Evolutionary conservation across 345 rosid genomes (phyloP), one percentile per base, ranked within the genome.

Genomic region (Geranium rotundifolium): DNA sequence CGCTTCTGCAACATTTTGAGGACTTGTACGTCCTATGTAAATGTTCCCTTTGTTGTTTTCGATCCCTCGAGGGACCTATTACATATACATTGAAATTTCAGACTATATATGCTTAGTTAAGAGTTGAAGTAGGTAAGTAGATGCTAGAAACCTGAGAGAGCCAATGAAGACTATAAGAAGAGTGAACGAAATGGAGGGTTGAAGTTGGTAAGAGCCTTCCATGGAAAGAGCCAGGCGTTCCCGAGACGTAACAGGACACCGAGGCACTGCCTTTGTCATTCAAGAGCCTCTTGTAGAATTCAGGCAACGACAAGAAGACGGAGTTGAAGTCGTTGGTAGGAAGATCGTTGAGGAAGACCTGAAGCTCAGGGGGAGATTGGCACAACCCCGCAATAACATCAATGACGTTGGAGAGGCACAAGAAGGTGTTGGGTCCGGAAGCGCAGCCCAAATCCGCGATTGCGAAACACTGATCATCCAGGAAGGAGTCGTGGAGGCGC

Each of bases 361-460:
- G n/a, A n/a, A n/a, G 5, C 10, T 41, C 50, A 41, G 50, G 50
- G 50, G 50, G 9, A 41, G 9, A 41, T 9, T 41, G 50, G 50
- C 7, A 41, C 7, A 41, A 2, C 7, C 14, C 7, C 14, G 10
- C 4, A 41, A 41, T 4, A 13, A 13, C 50, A 41, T 41, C 7
- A 41, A 41, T 9, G 13, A 41, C 50, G 14, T 41, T 4, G 12
- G 49, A 27, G 0, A 54, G 18, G 15, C 58, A 2, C 5, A 29
- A 31, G 0, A 59, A 14, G 0, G 59, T 5, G 59, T 59, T 66
- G 30, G 63, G 59, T 29, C 69, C 64, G 17, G 69, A 46, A 46
- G 69, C 29, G 16, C 64, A 66, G 5, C 64, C 69, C 58, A 66
- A n/a, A 39, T 58, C 70, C 10, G 70, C 70, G 19, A 52, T 1